phyloP scores from a whole-genome alignment of 768 basidiomycete species.

The Naganishia kalamii region DNA sequence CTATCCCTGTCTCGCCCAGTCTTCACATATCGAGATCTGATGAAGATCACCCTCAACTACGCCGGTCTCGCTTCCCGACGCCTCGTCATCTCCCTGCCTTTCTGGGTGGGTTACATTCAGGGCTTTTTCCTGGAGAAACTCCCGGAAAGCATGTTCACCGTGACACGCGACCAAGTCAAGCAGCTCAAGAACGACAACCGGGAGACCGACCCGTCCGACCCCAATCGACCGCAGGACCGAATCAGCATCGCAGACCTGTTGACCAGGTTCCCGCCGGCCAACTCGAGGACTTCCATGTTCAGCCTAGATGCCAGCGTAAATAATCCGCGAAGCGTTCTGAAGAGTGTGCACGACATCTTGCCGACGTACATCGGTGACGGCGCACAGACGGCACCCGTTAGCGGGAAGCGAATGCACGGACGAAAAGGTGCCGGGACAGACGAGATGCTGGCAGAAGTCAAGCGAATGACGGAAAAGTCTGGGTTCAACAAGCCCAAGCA shows the following conservation, averaged over 20 bases:
- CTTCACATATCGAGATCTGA: constrained; percentile 62
- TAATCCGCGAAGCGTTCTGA: constrained; percentile 49
- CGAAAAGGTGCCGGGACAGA: constrained; percentile 22
- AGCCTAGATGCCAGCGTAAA: constrained; percentile 47
- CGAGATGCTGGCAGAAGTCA: constrained; percentile 13
- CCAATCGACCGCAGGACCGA: constrained; percentile 17
- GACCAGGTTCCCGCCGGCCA: constrained; percentile 37
- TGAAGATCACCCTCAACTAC: constrained; percentile 59
- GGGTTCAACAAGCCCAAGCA: background rate
- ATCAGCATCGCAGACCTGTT: constrained; percentile 43
- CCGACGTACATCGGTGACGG: constrained; percentile 52
- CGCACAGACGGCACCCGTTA: constrained; percentile 10
- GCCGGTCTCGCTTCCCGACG: constrained; percentile 51
- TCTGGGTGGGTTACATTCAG: constrained; percentile 59
- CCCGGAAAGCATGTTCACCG: constrained; percentile 61
- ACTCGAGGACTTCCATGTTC: constrained; percentile 2
- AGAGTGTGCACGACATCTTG: constrained; percentile 54
- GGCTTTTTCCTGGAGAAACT: constrained; percentile 60
- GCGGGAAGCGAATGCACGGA: constrained; percentile 46
- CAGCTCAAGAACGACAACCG: constrained; percentile 60
- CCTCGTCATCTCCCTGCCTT: constrained; percentile 62
- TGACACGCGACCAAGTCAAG: constrained; percentile 65
- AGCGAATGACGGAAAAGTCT: constrained; percentile 15
- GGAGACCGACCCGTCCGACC: constrained; percentile 31
- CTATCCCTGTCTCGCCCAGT: constrained; percentile 48